Conservation (phyloP, 148 eudicot species). For the Spergularia bocconei region DNA sequence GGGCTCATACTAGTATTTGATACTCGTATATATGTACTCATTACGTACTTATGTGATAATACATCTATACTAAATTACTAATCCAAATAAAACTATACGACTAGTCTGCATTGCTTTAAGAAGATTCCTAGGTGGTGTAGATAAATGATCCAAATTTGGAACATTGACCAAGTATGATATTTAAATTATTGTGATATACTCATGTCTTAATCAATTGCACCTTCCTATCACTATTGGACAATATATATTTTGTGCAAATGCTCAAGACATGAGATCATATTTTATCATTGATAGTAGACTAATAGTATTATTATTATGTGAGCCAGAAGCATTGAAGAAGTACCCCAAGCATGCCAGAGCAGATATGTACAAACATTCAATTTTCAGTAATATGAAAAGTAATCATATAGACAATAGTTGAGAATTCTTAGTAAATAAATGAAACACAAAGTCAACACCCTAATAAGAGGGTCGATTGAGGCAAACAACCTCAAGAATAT, state of each 20-base stretch:
- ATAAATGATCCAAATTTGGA: slow-evolving; percentile 1
- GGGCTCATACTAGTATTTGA: too few relatives aligned
- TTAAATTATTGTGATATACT: not conserved
- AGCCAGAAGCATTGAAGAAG: not conserved
- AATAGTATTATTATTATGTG: slow-evolving; percentile 16
- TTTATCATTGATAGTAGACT: not conserved
- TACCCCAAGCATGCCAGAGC: not conserved
- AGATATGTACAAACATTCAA: not conserved
- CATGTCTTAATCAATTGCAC: slow-evolving; percentile 22
- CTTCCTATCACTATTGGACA: slow-evolving; percentile 1
- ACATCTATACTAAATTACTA: too few relatives aligned
- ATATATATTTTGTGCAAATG: not conserved
- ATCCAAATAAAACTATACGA: too few relatives aligned
- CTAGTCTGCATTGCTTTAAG: not conserved
- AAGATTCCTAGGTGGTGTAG: not conserved
- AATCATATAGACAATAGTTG: not conserved
- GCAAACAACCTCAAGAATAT: too few relatives aligned
- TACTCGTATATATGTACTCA: too few relatives aligned
- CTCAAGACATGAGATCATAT: not conserved
- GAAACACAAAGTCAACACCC: too few relatives aligned
- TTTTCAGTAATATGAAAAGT: not conserved
- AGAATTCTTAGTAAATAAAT: too few relatives aligned
- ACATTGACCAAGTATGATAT: slow-evolving; percentile 21
- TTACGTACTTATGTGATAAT: too few relatives aligned
- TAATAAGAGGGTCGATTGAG: too few relatives aligned